Conservation (phyloP, 176 grass and related monocot genomes). For the Lolium multiflorum region DNA sequence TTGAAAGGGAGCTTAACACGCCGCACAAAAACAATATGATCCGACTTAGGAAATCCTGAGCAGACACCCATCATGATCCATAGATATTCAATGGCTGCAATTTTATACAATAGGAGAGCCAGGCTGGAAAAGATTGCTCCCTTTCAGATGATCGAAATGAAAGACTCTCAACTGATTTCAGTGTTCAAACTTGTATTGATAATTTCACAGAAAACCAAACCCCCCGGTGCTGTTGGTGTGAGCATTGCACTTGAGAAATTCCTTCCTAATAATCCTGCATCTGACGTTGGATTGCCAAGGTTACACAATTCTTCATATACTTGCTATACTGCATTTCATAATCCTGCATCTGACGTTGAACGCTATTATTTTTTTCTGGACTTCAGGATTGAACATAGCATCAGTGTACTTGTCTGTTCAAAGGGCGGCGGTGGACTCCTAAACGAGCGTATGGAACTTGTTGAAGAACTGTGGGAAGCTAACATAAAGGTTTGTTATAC, state of each 20-base stretch:
- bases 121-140: neutral
- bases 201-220: conserved; percentile 69
- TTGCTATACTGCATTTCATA: conserved; percentile 9
- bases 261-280: conserved; percentile 71
- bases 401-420: conserved; percentile 95
- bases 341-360: too few relatives aligned
- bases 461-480: conserved; percentile 86
- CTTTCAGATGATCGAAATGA: conserved; percentile 21
- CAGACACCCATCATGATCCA: neutral
- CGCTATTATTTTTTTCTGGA: neutral
- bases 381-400: conserved; percentile 73
- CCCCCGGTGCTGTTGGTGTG: conserved; percentile 89
- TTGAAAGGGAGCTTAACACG: neutral
- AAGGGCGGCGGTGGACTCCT: conserved; percentile 87
- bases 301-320: conserved; percentile 49
- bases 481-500: conserved; percentile 81
- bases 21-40: neutral
- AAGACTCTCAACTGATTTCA: neutral
- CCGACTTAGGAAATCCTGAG: neutral
- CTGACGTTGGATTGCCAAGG: conserved; percentile 77
- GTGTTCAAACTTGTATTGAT: conserved; percentile 41
- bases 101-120: neutral
- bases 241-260: conserved; percentile 97
- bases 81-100: neutral
- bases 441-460: conserved; percentile 86